Base-by-base conservation (phyloP, 2,329 filamentous ascomycete genomes). In the Fusarium aywerte region DNA sequence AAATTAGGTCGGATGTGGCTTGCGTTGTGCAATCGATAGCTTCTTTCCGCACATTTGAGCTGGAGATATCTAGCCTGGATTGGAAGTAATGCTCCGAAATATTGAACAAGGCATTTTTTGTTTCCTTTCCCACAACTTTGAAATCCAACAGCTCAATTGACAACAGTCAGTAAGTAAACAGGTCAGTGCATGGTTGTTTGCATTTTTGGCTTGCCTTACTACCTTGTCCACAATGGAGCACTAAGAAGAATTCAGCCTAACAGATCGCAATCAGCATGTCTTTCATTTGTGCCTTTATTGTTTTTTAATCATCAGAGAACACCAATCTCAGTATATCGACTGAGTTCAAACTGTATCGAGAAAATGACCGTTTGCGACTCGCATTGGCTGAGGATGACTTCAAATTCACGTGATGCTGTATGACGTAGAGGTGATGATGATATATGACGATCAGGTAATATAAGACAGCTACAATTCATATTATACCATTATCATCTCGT, bases 401-500 rank as follows among this genome's bases (percentile, higher is more conserved):
- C 43, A 33, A 13, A 6, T 56, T 45, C 55, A 58, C 31, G 25
- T 62, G 43, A 25, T 39, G 11, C 3, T 40, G 16, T 15, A 62
- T 62, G 58, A 63, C 58, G 57, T 45, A 38, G 18, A 16, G 5
- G 11, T 62, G 43, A 62, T 62, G 38, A 7, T 15, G 27, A 21
- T 13, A 20, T 44, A 33, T 55, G 33, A 42, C 43, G 29, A 44
- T 36, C 3, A n/a, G 6, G 11, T 12, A 5, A 11, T 3, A 59
- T 12, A 29, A 47, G 36, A 48, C 9, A 20, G 29, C 18, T 5
- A 29, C 20, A 1, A 1, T 33, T 23, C 18, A 33, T 23, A 11
- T 16, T 43, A 16, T 6, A 18, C 0, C 20, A 9, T 18, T 9
- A 3, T 8, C 23, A 42, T 27, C 23, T 27, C 16, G 10, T 3